Evolutionary conservation across 176 grass and related monocot species (phyloP), one percentile per base, ranked within the genome.

Genomic region (Panicum miliaceum): DNA sequence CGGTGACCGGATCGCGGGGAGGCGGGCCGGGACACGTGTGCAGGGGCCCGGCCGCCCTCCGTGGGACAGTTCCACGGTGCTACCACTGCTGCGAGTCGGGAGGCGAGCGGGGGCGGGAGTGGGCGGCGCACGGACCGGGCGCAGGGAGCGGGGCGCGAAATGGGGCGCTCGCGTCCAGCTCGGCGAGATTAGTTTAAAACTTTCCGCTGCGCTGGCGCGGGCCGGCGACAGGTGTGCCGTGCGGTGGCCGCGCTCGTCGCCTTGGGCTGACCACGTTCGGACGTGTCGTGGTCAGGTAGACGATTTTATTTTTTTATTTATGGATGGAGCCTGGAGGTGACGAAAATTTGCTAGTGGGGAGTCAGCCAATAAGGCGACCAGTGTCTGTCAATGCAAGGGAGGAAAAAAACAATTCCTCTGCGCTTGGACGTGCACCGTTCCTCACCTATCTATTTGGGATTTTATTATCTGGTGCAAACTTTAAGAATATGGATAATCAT

Each of bases 101-200:
- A 1, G 16, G 12, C 2, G 51, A 10, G 3, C 1, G 19, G 14
- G 1, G 7, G 19, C 2, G 25, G 0, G n/a, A 0, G 18, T 0
- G 1, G 3, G 1, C 2, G 65, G 86, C 27, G 75, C 71, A 84
- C 84, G 81, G 75, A 88, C 58, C 82, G 7, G 6, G 61, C 36
- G 41, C 42, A 34, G 32, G 6, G 68, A 68, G 0, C 0, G 15
- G 18, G 0, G 3, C 10, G 13, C 13, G 12, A 15, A 41, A 53
- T 34, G 42, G 27, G 14, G 20, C 26, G 46, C 42, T 20, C 2
- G 3, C 18, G 63, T 85, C 70, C 82, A 89, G 88, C 88, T 71
- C 43, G 78, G 72, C 64, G 56, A 20, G 88, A 71, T 82, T 86
- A 76, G 73, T 84, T 32, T 32, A 32, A 32, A 32, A 64, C 42